Percentiles rank a stretch among this genome's conserved stretches.
phyloP scores from a whole-genome alignment of 352 stramenopile species.

The Chloridella minuta region DNA sequence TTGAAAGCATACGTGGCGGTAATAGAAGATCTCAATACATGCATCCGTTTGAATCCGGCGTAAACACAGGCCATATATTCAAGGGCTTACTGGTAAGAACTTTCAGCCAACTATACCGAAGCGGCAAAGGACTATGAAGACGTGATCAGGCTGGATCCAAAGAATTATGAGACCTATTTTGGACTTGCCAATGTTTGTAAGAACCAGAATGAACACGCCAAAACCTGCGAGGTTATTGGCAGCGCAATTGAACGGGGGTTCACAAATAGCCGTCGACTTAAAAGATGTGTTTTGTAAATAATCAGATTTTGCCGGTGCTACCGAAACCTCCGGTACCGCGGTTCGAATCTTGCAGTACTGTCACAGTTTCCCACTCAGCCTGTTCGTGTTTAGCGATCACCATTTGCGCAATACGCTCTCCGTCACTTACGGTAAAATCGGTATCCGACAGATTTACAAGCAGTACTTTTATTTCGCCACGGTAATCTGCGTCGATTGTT shows the following conservation, averaged over 20 bases:
- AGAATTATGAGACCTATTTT: not conserved
- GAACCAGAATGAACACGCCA: not conserved
- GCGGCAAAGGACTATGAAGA: not conserved
- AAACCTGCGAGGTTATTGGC: not conserved
- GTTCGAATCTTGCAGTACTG: not conserved
- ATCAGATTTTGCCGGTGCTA: not conserved
- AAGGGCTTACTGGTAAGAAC: not conserved
- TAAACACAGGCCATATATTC: not conserved
- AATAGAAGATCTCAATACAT: not conserved
- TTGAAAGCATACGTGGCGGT: not conserved
- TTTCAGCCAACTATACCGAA: not conserved
- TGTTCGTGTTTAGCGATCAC: not conserved
- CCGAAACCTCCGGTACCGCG: not conserved
- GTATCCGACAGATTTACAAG: not conserved
- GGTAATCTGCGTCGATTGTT: not conserved
- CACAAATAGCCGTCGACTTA: not conserved
- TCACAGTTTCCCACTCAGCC: not conserved
- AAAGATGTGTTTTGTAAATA: not conserved
- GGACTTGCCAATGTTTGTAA: not conserved
- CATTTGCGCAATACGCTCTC: not conserved
- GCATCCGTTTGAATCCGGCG: not conserved
- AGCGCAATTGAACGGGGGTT: not conserved
- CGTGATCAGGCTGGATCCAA: not conserved
- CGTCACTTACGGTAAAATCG: not conserved
- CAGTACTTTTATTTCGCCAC: not conserved